phyloP scores from a whole-genome alignment of 2,329 filamentous ascomycete species.

The Nigrospora osmanthi region DNA sequence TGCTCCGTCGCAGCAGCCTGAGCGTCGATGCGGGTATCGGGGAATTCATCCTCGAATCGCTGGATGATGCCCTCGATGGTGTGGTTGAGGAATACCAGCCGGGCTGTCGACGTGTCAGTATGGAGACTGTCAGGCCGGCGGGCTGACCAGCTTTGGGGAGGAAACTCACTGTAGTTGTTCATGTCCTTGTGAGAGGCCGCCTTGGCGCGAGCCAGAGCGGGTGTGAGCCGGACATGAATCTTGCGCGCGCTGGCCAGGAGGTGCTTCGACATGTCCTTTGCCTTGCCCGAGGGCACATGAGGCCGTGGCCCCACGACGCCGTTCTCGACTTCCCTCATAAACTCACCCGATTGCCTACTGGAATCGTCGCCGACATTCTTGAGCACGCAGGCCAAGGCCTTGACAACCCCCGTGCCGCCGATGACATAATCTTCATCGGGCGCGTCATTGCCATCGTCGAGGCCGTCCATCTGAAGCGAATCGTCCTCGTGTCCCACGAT shows the following conservation, averaged over 20 bases:
- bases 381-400: conserved; percentile 84
- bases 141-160: neutral
- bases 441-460: conserved; percentile 59
- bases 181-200: conserved; percentile 62
- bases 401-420: conserved; percentile 89
- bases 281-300: conserved; percentile 49
- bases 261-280: conserved; percentile 90
- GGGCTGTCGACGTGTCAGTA: conserved; percentile 30
- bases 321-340: conserved; percentile 43
- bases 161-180: conserved; percentile 61
- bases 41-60: conserved; percentile 93
- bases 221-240: conserved; percentile 75
- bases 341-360: conserved; percentile 42
- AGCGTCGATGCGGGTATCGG: conserved; percentile 60
- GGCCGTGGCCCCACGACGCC: conserved; percentile 36
- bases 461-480: conserved; percentile 14
- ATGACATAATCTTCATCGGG: conserved; percentile 94
- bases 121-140: too few relatives aligned
- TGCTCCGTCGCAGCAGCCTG: conserved; percentile 16
- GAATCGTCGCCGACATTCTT: conserved; percentile 68
- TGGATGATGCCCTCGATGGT: conserved; percentile 88
- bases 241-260: conserved; percentile 81
- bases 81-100: conserved; percentile 77
- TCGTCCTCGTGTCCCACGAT: conserved; percentile 66
- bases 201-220: conserved; percentile 69